These are phyloP conservation scores for Pochonia chlamydosporia DNA, from an alignment of 2,329 filamentous ascomycete genomes.

Conservation along the genomic window DNA sequence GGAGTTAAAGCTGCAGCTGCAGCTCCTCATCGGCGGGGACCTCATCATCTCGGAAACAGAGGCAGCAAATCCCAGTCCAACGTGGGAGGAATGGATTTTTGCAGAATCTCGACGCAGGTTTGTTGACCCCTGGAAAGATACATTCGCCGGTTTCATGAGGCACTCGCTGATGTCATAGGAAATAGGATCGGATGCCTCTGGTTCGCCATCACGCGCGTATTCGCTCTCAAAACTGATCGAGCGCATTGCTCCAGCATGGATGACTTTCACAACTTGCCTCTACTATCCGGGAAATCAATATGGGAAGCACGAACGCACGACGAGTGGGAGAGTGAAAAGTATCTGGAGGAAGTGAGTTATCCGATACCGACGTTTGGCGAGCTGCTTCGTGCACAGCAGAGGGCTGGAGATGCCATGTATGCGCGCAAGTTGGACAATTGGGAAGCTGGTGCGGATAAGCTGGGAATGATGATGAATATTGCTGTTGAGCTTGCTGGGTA, in stretches of 20 bases:
- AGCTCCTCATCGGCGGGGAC: constrained; percentile 5
- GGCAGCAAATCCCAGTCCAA: constrained; percentile 8
- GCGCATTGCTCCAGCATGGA: constrained; percentile 7
- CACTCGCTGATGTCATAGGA: no score
- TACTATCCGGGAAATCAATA: constrained; percentile 14
- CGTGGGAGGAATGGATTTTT: constrained; percentile 25
- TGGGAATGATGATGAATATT: constrained; percentile 16
- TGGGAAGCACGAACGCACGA: constrained; percentile 20
- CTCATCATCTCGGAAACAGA: constrained; percentile 10
- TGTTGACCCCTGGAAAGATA: no score
- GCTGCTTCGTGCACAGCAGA: constrained; percentile 7
- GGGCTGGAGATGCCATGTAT: not conserved
- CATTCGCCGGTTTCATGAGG: no score
- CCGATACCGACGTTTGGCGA: constrained; percentile 15
- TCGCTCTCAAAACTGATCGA: constrained; percentile 10
- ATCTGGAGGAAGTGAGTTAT: constrained; percentile 10
- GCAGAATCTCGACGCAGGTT: constrained; percentile 23
- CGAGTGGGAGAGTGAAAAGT: constrained; percentile 20
- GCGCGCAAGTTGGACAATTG: constrained; percentile 15
- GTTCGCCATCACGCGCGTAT: constrained; percentile 17
- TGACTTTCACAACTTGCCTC: constrained; percentile 7
- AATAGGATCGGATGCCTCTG: constrained; percentile 18
- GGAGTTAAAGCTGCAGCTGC: constrained; percentile 12
- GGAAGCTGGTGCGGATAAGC: constrained; percentile 20
- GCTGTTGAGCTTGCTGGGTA: constrained; percentile 8